Conservation (phyloP, 2,329 filamentous ascomycete genomes). For the Trichoderma endophyticum region DNA sequence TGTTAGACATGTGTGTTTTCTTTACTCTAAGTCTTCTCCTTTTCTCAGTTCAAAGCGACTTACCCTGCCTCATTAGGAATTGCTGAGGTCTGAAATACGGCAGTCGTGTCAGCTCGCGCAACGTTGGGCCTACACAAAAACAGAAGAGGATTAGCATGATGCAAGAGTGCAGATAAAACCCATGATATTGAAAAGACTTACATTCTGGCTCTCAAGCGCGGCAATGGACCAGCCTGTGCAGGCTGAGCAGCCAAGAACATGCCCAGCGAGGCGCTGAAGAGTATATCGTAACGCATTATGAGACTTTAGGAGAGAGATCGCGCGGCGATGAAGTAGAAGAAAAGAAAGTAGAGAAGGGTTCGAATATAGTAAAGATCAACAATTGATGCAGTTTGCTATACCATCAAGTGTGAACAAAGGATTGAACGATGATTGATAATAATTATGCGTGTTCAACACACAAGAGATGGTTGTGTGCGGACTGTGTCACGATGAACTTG, state of each 20-base stretch:
- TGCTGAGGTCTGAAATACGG: background rate
- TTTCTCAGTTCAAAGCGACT: background rate
- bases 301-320: background rate
- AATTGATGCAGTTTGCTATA: background rate
- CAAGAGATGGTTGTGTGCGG: background rate
- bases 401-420: background rate
- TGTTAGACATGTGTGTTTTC: background rate
- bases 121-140: constrained; percentile 3
- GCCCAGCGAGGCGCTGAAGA: constrained; percentile 26
- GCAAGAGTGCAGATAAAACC: background rate
- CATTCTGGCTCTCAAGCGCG: constrained; percentile 31
- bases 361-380: background rate
- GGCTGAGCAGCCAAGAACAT: constrained; percentile 30
- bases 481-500: background rate
- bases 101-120: constrained; percentile 22
- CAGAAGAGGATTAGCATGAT: constrained; percentile 13
- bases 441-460: constrained; percentile 9
- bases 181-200: constrained; percentile 21
- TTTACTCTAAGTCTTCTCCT: background rate
- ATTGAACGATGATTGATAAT: background rate
- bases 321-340: background rate
- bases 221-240: constrained; percentile 36
- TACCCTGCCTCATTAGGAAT: background rate
- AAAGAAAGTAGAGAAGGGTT: background rate
- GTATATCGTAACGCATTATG: constrained; percentile 25